Conservation (phyloP, 352 stramenopile genomes). For the Elongisporangium senticosum region DNA sequence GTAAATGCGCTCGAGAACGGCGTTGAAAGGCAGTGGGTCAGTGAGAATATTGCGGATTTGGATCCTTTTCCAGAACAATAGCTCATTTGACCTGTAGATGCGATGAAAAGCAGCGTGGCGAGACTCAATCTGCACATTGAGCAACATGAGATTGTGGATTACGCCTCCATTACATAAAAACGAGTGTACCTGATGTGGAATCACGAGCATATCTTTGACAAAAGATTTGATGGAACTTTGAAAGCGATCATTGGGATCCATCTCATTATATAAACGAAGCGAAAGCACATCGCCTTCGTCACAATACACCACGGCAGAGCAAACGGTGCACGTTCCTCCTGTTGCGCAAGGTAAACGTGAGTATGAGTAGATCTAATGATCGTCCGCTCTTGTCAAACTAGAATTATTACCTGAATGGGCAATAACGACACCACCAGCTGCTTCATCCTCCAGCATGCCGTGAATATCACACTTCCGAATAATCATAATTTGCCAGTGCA, state of each 20-base stretch:
- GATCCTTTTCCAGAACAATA: neutral
- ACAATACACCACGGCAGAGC: conserved; percentile 18
- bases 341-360: neutral
- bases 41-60: neutral
- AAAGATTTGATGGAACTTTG: conserved; percentile 8
- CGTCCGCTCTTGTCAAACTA: conserved; percentile 1
- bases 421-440: conserved; percentile 1
- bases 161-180: neutral
- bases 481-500: conserved; percentile 16
- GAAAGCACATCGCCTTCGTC: conserved; percentile 13
- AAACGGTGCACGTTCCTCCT: conserved; percentile 5
- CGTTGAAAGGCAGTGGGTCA: conserved; percentile 9
- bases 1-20: conserved; percentile 13
- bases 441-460: conserved; percentile 11
- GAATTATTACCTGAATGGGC: conserved; percentile 1
- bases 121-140: conserved; percentile 10
- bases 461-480: conserved; percentile 12
- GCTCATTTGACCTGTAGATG: conserved; percentile 6
- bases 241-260: conserved; percentile 1
- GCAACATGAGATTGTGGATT: neutral
- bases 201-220: conserved; percentile 12
- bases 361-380: neutral
- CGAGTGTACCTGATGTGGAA: conserved; percentile 14
- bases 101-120: conserved; percentile 11
- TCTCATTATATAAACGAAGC: conserved; percentile 3